These are phyloP conservation scores for Aspergillus homomorphus DNA, from an alignment of 495 filamentous ascomycete species.

Conservation along the genomic window DNA sequence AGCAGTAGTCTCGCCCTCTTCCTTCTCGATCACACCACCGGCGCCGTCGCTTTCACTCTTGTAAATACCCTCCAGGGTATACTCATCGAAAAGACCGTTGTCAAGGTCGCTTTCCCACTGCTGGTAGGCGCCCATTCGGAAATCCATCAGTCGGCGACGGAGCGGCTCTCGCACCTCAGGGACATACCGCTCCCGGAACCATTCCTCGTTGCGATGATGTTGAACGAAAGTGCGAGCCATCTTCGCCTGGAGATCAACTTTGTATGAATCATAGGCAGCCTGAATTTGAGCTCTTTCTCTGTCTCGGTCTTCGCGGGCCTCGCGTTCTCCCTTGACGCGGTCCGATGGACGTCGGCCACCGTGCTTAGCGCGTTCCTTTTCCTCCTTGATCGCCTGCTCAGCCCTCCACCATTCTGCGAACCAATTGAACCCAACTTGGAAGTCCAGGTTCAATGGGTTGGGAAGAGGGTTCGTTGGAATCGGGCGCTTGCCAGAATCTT, in stretches of 20 bases:
- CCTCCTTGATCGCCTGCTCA: constrained; percentile 82
- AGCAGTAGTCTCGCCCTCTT: constrained; percentile 88
- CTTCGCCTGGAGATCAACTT: constrained; percentile 86
- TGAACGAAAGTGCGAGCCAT: constrained; percentile 87
- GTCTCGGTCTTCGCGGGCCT: constrained; percentile 80
- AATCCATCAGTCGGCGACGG: constrained; percentile 66
- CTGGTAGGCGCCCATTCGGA: constrained; percentile 67
- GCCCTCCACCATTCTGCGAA: constrained; percentile 96
- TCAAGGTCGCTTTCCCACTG: constrained; percentile 86
- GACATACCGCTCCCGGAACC: constrained; percentile 96
- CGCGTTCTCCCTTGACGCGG: constrained; percentile 69
- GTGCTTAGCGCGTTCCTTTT: constrained; percentile 72
- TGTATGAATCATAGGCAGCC: constrained; percentile 87
- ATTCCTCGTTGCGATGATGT: constrained; percentile 88
- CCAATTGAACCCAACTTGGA: constrained; percentile 93
- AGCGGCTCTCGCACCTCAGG: constrained; percentile 71
- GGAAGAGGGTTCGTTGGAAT: constrained; percentile 69
- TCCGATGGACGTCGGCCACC: constrained; percentile 70
- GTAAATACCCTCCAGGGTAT: constrained; percentile 91
- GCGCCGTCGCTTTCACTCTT: constrained; percentile 88
- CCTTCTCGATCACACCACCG: constrained; percentile 85
- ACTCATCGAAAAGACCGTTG: constrained; percentile 82
- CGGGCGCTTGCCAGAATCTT: constrained; percentile 57
- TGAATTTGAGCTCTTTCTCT: constrained; percentile 89
- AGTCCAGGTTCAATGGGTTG: constrained; percentile 81